A percentile compares a stretch with the other conserved stretches of the same genome.
Evolutionary conservation across 2,329 filamentous ascomycete genomes (phyloP).

Genomic region (Podosphaera xanthii): DNA sequence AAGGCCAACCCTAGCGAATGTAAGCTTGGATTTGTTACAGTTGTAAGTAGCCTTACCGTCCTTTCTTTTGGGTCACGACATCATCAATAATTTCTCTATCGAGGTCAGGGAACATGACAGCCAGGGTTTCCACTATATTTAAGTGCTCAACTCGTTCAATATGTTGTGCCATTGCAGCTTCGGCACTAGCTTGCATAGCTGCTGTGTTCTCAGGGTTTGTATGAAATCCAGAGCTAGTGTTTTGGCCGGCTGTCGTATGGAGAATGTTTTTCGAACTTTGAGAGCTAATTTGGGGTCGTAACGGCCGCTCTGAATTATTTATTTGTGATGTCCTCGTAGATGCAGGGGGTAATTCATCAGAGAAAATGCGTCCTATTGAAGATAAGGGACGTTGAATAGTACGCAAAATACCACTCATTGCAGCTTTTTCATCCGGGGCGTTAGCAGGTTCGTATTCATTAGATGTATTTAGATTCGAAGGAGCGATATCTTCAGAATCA

Average conservation of each 20-base stretch:
- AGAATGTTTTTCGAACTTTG: constrained; percentile 5
- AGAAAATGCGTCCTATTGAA: constrained; percentile 87
- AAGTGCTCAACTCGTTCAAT: constrained; percentile 68
- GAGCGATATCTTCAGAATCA: constrained; percentile 34
- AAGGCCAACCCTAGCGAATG: constrained; percentile 41
- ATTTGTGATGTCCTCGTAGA: constrained; percentile 24
- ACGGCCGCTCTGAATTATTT: constrained; percentile 19
- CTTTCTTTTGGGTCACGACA: constrained; percentile 87
- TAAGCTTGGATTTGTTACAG: constrained; percentile 6
- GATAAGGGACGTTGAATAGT: constrained; percentile 80
- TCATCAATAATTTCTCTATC: constrained; percentile 91
- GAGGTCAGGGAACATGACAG: constrained; percentile 90
- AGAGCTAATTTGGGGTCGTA: constrained; percentile 9
- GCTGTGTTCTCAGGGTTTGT: constrained; percentile 55
- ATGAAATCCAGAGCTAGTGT: neutral
- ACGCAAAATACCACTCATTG: constrained; percentile 64
- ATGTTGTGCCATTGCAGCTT: constrained; percentile 65
- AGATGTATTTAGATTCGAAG: constrained; percentile 30
- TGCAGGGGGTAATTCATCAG: constrained; percentile 32
- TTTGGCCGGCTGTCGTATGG: constrained; percentile 22
- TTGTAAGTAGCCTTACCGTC: constrained; percentile 38
- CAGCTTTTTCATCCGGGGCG: constrained; percentile 46
- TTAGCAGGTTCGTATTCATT: constrained; percentile 28
- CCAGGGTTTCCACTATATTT: constrained; percentile 79
- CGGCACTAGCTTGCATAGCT: constrained; percentile 72